phyloP scores from a whole-genome alignment of 805 yeast species.

The Candida coquimbonensis region DNA sequence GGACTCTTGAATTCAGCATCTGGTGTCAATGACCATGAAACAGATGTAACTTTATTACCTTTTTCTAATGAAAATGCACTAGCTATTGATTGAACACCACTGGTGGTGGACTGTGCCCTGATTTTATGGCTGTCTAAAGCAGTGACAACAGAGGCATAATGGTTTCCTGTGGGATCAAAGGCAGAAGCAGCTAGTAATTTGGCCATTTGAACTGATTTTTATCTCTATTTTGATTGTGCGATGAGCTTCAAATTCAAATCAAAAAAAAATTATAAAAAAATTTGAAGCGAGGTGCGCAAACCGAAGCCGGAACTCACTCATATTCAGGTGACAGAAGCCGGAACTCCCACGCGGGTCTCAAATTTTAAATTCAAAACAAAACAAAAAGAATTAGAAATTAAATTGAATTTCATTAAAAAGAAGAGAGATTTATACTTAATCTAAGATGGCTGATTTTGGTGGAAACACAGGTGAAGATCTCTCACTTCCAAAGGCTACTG shows the following conservation, averaged over 20 bases:
- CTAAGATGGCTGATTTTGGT: conserved; percentile 17
- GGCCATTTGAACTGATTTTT: conserved; percentile 1
- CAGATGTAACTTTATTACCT: conserved; percentile 38
- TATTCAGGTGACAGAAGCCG: background rate
- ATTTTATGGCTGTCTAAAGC: conserved; percentile 69
- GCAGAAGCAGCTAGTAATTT: conserved; percentile 13
- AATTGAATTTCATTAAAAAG: no score
- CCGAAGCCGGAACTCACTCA: background rate
- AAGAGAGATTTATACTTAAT: no score
- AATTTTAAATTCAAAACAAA: no score
- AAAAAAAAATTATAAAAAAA: background rate
- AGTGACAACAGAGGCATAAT: conserved; percentile 56
- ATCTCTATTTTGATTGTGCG: background rate
- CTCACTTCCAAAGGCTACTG: conserved; percentile 68
- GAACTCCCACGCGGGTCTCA: background rate
- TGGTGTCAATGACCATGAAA: conserved; percentile 44
- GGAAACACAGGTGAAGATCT: conserved; percentile 30
- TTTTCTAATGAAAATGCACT: conserved; percentile 48
- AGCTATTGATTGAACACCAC: conserved; percentile 30
- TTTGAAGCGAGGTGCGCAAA: background rate
- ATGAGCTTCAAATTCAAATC: conserved; percentile 2
- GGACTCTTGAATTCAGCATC: background rate
- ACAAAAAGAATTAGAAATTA: no score
- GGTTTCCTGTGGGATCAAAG: conserved; percentile 58
- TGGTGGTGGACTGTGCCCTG: conserved; percentile 52